Conservation (phyloP, 805 yeast genomes). For the Teunomyces kruisii region DNA sequence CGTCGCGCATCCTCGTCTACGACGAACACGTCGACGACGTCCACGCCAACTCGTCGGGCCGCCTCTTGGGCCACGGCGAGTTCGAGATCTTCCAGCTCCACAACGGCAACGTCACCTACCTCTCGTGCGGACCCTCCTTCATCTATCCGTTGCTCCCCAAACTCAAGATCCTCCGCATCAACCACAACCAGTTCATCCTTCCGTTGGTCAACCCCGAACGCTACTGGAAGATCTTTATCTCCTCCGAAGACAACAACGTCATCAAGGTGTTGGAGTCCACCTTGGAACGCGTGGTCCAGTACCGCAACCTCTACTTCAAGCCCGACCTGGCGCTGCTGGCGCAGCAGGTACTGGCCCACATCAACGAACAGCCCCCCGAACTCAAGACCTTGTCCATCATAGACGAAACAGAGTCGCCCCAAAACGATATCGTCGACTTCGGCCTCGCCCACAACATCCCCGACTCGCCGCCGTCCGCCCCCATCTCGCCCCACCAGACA, state of each 20-base stretch:
- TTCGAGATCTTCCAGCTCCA: constrained; percentile 61
- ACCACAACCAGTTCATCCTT: constrained; percentile 50
- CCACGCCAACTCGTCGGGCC: constrained; percentile 31
- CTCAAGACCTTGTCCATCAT: constrained; percentile 10
- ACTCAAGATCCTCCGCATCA: constrained; percentile 54
- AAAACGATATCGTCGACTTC: not conserved
- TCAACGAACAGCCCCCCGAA: constrained; percentile 13
- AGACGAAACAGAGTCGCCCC: constrained; percentile 4
- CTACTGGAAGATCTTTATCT: constrained; percentile 60
- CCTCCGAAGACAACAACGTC: constrained; percentile 26
- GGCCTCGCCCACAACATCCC: constrained; percentile 31
- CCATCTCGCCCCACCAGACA: constrained; percentile 33
- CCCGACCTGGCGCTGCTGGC: not conserved
- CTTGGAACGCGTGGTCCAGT: constrained; percentile 41
- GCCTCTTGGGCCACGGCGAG: constrained; percentile 59
- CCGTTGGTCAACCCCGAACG: constrained; percentile 74
- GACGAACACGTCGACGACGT: constrained; percentile 29
- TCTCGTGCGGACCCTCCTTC: constrained; percentile 64
- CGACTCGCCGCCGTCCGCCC: constrained; percentile 45
- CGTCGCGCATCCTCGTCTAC: constrained; percentile 35
- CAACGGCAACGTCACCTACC: constrained; percentile 56
- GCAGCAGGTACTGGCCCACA: no score
- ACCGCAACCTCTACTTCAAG: constrained; percentile 36
- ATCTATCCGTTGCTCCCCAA: constrained; percentile 74
- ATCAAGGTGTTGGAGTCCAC: constrained; percentile 33